A percentile compares a stretch with the other conserved stretches of the same genome.
Conservation (phyloP, 2,329 filamentous ascomycete species). For the Aureobasidium namibiae region DNA sequence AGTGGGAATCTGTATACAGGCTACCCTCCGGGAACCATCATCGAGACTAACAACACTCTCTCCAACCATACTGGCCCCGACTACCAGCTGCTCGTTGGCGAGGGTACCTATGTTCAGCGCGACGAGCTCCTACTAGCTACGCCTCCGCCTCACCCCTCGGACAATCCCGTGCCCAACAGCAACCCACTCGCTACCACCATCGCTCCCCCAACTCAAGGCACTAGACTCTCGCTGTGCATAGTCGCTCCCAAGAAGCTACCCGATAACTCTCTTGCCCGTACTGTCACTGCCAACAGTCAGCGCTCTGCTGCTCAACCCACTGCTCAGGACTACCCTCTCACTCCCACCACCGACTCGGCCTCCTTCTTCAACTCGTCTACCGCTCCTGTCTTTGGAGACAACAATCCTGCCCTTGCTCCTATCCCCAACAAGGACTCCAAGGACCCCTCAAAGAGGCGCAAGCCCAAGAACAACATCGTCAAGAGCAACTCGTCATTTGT, state of each 20-base stretch:
- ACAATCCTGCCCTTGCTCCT: slow-evolving; percentile 63
- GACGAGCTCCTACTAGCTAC: slow-evolving; percentile 90
- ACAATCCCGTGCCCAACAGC: slow-evolving; percentile 75
- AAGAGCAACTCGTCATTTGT: slow-evolving; percentile 99
- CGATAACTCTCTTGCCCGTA: slow-evolving; percentile 34
- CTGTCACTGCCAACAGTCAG: slow-evolving; percentile 34
- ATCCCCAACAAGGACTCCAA: slow-evolving; percentile 59
- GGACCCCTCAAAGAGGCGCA: slow-evolving; percentile 62
- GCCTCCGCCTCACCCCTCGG: slow-evolving; percentile 89
- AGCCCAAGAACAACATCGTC: slow-evolving; percentile 96
- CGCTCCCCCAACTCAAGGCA: slow-evolving; percentile 74
- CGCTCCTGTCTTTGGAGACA: slow-evolving; percentile 70
- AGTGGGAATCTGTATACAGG: slow-evolving; percentile 63
- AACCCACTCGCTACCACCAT: slow-evolving; percentile 85
- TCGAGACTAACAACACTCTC: slow-evolving; percentile 90
- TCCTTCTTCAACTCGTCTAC: not conserved
- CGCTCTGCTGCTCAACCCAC: slow-evolving; percentile 27
- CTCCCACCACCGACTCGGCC: slow-evolving; percentile 7
- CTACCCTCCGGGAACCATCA: slow-evolving; percentile 57
- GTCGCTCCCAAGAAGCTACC: slow-evolving; percentile 49
- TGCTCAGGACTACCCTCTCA: slow-evolving; percentile 36
- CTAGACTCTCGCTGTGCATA: slow-evolving; percentile 70
- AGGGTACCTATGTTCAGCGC: slow-evolving; percentile 86
- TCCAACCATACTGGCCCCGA: slow-evolving; percentile 72
- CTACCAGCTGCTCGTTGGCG: slow-evolving; percentile 84